phyloP scores from a whole-genome alignment of 2,329 filamentous ascomycete species.

The Ophiocordyceps camponoti-saundersi region DNA sequence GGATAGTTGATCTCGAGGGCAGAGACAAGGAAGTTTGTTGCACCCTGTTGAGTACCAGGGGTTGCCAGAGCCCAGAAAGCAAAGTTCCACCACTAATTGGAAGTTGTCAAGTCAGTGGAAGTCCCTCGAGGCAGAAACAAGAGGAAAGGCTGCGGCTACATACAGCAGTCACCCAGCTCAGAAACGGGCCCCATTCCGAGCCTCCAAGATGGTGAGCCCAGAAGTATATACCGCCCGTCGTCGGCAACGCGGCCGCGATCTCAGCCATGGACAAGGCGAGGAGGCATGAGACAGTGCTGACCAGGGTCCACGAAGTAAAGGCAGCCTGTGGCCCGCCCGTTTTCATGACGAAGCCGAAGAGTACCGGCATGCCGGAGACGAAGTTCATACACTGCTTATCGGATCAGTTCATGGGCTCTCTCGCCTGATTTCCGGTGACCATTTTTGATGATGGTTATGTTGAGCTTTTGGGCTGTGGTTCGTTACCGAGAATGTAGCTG shows the following conservation, averaged over 20 bases:
- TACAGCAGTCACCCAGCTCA: conserved; percentile 2
- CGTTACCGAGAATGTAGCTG: conserved; percentile 1
- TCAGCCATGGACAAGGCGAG: conserved; percentile 2
- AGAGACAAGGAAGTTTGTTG: conserved; percentile 2
- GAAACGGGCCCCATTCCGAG: conserved; percentile 2
- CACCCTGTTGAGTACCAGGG: conserved; percentile 1
- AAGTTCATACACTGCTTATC: conserved; percentile 2
- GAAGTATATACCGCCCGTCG: conserved; percentile 1
- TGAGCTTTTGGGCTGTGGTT: background rate
- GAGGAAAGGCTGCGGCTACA: background rate
- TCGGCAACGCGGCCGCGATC: conserved; percentile 1
- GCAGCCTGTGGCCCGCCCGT: conserved; percentile 2
- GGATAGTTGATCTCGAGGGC: conserved; percentile 2
- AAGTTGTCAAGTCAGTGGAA: background rate
- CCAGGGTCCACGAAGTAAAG: conserved; percentile 1
- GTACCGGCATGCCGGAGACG: conserved; percentile 1
- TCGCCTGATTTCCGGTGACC: background rate
- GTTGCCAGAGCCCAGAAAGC: background rate
- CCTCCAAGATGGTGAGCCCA: conserved; percentile 1
- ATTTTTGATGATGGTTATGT: no score
- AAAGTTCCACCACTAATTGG: conserved; percentile 2
- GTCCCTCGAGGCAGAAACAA: background rate
- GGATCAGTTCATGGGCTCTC: background rate
- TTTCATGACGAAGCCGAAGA: conserved; percentile 2
- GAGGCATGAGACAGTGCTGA: conserved; percentile 1